Evolutionary conservation across 73 alveolate species (phyloP).

Genomic region (Diophrys appendiculata): DNA sequence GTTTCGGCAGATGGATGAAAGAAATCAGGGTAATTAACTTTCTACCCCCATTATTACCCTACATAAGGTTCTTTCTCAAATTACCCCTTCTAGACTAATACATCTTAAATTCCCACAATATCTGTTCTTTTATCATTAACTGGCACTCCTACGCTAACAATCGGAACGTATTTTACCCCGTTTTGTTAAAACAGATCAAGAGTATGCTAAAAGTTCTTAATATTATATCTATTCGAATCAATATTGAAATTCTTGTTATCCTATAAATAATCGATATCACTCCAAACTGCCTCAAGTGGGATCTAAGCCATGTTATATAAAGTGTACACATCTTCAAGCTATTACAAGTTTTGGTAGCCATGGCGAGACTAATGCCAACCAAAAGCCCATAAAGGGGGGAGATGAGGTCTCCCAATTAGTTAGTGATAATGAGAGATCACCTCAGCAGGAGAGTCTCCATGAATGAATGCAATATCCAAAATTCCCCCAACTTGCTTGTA

Average conservation of each 20-base stretch:
- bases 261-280: conserved; percentile 96
- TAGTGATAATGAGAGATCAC: conserved; percentile 68
- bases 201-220: conserved; percentile 56
- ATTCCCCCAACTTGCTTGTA: conserved; percentile 76
- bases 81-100: conserved; percentile 47
- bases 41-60: no score
- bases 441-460: conserved; percentile 77
- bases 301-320: conserved; percentile 66
- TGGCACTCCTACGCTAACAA: conserved; percentile 90
- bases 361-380: conserved; percentile 93
- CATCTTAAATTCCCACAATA: conserved; percentile 36
- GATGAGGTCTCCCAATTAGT: conserved; percentile 81
- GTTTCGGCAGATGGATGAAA: conserved; percentile 61
- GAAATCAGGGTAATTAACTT: conserved; percentile 93
- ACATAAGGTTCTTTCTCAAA: no score
- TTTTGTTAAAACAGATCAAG: conserved; percentile 47
- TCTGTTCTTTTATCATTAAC: no score
- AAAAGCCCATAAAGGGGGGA: conserved; percentile 91
- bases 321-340: conserved; percentile 67
- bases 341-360: no score
- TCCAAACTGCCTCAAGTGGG: conserved; percentile 96
- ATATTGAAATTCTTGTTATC: conserved; percentile 79
- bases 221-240: conserved; percentile 60
- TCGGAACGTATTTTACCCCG: conserved; percentile 80
- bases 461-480: conserved; percentile 67